phyloP scores from a whole-genome alignment of 164 flowering plant genomes.

The Piper betle region DNA sequence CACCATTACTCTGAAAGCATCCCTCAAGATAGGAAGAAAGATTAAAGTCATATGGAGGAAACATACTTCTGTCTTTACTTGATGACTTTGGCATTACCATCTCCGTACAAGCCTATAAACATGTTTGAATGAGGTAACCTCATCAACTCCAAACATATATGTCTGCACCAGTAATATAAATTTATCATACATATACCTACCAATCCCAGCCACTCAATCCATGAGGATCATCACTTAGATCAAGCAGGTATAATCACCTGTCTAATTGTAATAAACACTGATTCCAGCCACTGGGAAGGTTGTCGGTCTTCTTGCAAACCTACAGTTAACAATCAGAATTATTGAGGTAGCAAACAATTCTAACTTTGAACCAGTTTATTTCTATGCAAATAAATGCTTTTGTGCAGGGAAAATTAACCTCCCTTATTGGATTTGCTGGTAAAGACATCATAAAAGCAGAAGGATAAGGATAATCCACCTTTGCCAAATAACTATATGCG shows the following conservation, averaged over 20 bases:
- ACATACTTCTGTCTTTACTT: constrained; percentile 56
- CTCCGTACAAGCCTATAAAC: constrained; percentile 75
- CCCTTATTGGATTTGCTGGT: constrained; percentile 81
- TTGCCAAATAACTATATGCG: constrained; percentile 84
- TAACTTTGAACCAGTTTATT: neutral
- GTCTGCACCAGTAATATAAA: neutral
- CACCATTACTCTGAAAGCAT: constrained; percentile 39
- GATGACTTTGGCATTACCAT: constrained; percentile 93
- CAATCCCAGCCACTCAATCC: constrained; percentile 91
- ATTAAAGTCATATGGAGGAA: constrained; percentile 46
- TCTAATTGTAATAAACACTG: constrained; percentile 74
- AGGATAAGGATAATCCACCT: constrained; percentile 84
- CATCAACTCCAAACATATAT: neutral
- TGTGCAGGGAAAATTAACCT: constrained; percentile 30
- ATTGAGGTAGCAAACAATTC: neutral
- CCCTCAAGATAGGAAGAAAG: constrained; percentile 35
- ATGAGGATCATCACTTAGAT: constrained; percentile 73
- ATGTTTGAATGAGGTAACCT: neutral
- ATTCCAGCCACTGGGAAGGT: constrained; percentile 53
- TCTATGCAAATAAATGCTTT: neutral
- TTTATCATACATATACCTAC: constrained; percentile 39
- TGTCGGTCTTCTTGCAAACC: constrained; percentile 72
- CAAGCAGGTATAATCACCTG: constrained; percentile 60
- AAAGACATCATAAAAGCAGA: constrained; percentile 71
- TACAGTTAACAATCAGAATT: constrained; percentile 11